These are phyloP conservation scores for Pachyrhizus erosus DNA, from an alignment of 306 rosid genomes.

Conservation along the genomic window DNA sequence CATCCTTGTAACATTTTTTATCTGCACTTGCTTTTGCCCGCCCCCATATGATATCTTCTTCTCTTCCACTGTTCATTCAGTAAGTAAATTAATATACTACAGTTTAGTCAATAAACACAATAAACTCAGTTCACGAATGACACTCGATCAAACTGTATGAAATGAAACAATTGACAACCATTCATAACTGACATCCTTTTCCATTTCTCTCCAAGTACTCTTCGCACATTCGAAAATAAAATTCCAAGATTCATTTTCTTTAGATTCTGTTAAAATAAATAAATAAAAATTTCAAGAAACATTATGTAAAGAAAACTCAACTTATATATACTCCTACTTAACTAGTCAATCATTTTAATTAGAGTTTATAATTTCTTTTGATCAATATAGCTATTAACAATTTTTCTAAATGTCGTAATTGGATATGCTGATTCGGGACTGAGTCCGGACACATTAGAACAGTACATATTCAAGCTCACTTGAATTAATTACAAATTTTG, in stretches of 20 bases:
- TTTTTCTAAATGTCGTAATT: not conserved
- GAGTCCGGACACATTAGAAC: not conserved
- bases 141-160: too few species aligned
- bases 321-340: not conserved
- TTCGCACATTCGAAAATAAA: constrained; percentile 76
- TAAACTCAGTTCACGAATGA: constrained; percentile 20
- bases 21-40: constrained; percentile 88
- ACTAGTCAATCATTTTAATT: not conserved
- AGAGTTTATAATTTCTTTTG: not conserved
- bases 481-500: not conserved
- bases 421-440: not conserved
- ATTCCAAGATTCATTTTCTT: constrained; percentile 89
- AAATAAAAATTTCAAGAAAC: constrained; percentile 7
- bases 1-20: constrained; percentile 88
- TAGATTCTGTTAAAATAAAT: constrained; percentile 62
- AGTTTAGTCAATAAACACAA: not conserved
- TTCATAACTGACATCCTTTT: constrained; percentile 83
- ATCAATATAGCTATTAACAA: not conserved
- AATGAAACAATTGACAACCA: constrained; percentile 29
- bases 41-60: constrained; percentile 71
- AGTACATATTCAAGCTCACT: not conserved
- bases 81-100: constrained; percentile 21
- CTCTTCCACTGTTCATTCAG: constrained; percentile 49
- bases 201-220: constrained; percentile 96
- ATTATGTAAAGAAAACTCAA: not conserved